phyloP scores from a whole-genome alignment of 768 basidiomycete species.

The Dioszegia aurantiaca region DNA sequence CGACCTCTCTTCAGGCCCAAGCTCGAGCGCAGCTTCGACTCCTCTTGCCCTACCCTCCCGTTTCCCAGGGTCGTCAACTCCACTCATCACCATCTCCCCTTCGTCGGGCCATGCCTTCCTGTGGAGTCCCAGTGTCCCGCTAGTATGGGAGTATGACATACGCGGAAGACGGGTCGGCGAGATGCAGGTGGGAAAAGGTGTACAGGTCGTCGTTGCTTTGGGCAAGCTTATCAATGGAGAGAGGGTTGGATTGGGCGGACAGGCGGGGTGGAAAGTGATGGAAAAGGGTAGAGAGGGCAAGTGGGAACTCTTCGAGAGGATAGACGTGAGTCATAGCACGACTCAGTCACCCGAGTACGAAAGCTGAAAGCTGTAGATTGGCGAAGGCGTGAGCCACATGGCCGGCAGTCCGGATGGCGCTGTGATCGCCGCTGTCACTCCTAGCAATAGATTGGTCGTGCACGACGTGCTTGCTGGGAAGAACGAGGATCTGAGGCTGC shows the following conservation, averaged over 20 bases:
- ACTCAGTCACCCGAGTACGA: too few relatives aligned
- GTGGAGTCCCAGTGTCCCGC: background rate
- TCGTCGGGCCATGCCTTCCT: conserved; percentile 19
- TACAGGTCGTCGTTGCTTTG: background rate
- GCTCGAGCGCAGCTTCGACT: background rate
- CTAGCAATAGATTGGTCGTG: too few relatives aligned
- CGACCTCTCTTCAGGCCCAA: conserved; percentile 14
- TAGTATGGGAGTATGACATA: conserved; percentile 32
- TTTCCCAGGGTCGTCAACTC: conserved; percentile 16
- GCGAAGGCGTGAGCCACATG: too few relatives aligned
- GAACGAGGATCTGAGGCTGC: too few relatives aligned
- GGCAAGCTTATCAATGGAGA: conserved; percentile 4
- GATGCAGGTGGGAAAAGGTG: conserved; percentile 10
- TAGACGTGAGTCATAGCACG: background rate
- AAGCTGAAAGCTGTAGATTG: too few relatives aligned
- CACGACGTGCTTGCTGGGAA: too few relatives aligned
- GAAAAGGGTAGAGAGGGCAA: conserved; percentile 20
- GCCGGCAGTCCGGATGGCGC: too few relatives aligned
- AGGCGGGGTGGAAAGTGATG: conserved; percentile 12
- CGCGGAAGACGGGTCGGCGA: conserved; percentile 24
- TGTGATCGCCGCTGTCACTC: too few relatives aligned
- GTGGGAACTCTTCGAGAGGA: conserved; percentile 8
- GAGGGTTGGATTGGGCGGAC: conserved; percentile 6
- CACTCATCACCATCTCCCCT: conserved; percentile 5
- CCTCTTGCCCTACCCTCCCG: conserved; percentile 29